Conservation (phyloP, 345 rosid genomes). For the Erysimum cheiranthoides region DNA sequence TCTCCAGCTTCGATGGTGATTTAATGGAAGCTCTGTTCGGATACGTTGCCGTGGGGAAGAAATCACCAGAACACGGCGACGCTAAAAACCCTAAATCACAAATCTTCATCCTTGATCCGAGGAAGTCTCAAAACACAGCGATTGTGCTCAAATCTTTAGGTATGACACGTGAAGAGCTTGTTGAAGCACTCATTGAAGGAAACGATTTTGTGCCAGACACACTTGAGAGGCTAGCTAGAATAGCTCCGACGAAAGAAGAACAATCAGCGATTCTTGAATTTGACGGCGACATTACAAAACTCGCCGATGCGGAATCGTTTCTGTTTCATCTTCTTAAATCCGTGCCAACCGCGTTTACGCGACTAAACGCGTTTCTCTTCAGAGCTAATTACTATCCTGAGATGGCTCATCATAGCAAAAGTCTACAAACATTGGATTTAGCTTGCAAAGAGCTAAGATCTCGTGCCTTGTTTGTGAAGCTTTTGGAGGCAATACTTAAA, state of each 20-base stretch:
- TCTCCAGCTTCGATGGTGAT: constrained; percentile 76
- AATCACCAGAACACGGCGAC: constrained; percentile 46
- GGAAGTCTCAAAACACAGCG: constrained; percentile 82
- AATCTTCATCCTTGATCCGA: constrained; percentile 66
- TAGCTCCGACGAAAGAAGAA: constrained; percentile 75
- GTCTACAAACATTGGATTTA: constrained; percentile 55
- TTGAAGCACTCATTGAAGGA: constrained; percentile 61
- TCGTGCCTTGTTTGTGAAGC: constrained; percentile 81
- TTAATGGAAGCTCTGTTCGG: constrained; percentile 97
- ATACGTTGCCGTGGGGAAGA: constrained; percentile 60
- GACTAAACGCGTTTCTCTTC: constrained; percentile 70
- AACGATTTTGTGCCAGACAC: constrained; percentile 61
- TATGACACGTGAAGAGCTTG: constrained; percentile 62
- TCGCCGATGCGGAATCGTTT: constrained; percentile 79
- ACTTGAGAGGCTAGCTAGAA: constrained; percentile 74
- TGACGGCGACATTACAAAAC: constrained; percentile 59
- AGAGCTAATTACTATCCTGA: constrained; percentile 69
- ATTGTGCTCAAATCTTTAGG: constrained; percentile 75
- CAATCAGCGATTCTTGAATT: constrained; percentile 61
- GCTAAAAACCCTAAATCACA: constrained; percentile 35
- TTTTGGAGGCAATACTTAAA: constrained; percentile 88
- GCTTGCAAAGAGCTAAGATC: constrained; percentile 78
- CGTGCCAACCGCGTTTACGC: constrained; percentile 69
- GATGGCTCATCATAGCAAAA: constrained; percentile 53
- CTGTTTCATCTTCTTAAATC: constrained; percentile 72